A percentile compares a stretch with the other conserved stretches of the same genome.
These are phyloP conservation scores for Aspergillus eucalypticola DNA, from an alignment of 2,329 filamentous ascomycete species.

Conservation along the genomic window DNA sequence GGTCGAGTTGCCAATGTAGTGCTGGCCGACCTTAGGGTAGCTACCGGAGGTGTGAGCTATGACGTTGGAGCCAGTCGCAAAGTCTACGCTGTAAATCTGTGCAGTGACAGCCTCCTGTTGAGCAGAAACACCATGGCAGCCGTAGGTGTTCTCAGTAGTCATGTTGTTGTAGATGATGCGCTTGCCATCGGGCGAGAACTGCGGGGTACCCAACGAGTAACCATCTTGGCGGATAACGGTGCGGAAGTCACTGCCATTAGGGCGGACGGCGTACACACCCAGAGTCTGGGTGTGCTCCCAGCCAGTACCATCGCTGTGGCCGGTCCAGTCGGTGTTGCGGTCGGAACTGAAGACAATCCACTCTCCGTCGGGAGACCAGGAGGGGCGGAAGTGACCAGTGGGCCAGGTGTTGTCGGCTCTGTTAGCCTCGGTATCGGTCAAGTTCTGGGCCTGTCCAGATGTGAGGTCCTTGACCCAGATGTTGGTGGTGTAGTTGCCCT, in stretches of 20 bases:
- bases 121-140: constrained; percentile 35
- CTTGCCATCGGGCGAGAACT: constrained; percentile 40
- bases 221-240: constrained; percentile 34
- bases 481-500: constrained; percentile 38
- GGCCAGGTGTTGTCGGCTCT: constrained; percentile 26
- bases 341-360: constrained; percentile 47
- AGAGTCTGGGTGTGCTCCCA: constrained; percentile 48
- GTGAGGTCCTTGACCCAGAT: constrained; percentile 44
- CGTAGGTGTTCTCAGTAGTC: constrained; percentile 41
- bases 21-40: constrained; percentile 10
- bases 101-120: not conserved
- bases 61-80: constrained; percentile 39
- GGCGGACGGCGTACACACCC: constrained; percentile 43
- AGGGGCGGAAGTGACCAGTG: constrained; percentile 42
- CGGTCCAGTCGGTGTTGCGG: constrained; percentile 45
- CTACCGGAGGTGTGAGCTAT: constrained; percentile 1
- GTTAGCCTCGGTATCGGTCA: constrained; percentile 37
- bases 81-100: constrained; percentile 32
- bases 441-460: constrained; percentile 35
- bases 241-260: constrained; percentile 42
- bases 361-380: constrained; percentile 45
- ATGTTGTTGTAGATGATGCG: constrained; percentile 46
- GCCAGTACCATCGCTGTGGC: constrained; percentile 41
- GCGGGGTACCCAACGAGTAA: constrained; percentile 42
- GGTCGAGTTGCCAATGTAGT: constrained; percentile 5